Percentiles rank a stretch among this genome's conserved stretches.
phyloP scores from a whole-genome alignment of 345 rosid species.

The Dipteronia sinensis region DNA sequence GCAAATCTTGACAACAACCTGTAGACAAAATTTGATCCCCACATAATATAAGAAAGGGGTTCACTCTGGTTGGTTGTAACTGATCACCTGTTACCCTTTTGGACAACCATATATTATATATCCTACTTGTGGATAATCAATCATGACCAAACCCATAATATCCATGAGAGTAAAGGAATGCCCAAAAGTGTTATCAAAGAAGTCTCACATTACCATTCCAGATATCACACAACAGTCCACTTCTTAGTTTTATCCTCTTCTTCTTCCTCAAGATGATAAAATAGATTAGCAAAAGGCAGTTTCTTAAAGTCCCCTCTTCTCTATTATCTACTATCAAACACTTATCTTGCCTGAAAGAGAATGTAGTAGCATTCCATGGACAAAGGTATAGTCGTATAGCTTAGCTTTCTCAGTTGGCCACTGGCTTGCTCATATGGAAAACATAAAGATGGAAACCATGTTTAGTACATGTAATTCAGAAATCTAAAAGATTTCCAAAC shows the following conservation, averaged over 20 bases:
- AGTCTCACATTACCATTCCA: neutral
- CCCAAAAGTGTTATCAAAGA: neutral
- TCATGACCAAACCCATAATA: neutral
- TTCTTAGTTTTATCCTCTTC: neutral
- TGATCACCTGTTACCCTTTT: neutral
- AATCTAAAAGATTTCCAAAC: neutral
- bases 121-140: neutral
- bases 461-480: neutral
- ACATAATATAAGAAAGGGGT: neutral
- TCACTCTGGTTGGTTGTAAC: neutral
- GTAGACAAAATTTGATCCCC: no score
- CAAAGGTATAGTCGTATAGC: neutral
- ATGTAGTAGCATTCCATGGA: neutral
- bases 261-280: neutral
- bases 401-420: neutral
- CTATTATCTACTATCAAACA: neutral
- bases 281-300: neutral
- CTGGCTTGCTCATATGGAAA: slow-evolving; percentile 1
- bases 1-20: neutral
- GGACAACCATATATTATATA: neutral
- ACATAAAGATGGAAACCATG: neutral
- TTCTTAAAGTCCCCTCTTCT: neutral
- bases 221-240: neutral
- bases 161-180: neutral
- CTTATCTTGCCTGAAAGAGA: neutral